Conservation (phyloP, 805 yeast species). For the Schwanniomyces polymorphus region DNA sequence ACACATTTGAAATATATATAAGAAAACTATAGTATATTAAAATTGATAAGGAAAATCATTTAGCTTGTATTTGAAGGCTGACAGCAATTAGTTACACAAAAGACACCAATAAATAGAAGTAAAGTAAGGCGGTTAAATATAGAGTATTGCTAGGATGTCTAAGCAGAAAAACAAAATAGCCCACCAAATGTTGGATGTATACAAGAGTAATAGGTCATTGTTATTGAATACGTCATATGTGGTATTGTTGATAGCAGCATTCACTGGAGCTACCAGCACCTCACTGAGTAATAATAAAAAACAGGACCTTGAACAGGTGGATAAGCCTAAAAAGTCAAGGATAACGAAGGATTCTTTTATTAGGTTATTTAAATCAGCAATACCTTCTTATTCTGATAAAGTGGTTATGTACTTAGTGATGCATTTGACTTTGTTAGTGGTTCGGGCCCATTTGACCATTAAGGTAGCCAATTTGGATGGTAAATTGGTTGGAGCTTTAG, state of each 20-base stretch:
- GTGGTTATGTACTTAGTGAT: conserved; percentile 39
- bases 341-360: conserved; percentile 28
- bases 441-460: conserved; percentile 72
- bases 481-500: conserved; percentile 74
- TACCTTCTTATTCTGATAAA: conserved; percentile 28
- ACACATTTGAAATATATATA: no score
- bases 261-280: conserved; percentile 40
- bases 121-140: not conserved
- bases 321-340: conserved; percentile 15
- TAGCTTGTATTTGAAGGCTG: no score
- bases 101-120: not conserved
- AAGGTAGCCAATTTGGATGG: conserved; percentile 89
- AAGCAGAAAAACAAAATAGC: not conserved
- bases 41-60: no score
- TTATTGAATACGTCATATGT: conserved; percentile 43
- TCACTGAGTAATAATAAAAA: conserved; percentile 10
- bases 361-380: conserved; percentile 32
- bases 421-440: conserved; percentile 60
- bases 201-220: conserved; percentile 39
- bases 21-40: no score
- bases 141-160: not conserved
- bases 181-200: conserved; percentile 26
- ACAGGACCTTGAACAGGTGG: conserved; percentile 3
- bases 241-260: conserved; percentile 41
- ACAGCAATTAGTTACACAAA: not conserved